These are phyloP conservation scores for Emydomyces testavorans DNA, from an alignment of 2,329 filamentous ascomycete genomes.

Conservation along the genomic window DNA sequence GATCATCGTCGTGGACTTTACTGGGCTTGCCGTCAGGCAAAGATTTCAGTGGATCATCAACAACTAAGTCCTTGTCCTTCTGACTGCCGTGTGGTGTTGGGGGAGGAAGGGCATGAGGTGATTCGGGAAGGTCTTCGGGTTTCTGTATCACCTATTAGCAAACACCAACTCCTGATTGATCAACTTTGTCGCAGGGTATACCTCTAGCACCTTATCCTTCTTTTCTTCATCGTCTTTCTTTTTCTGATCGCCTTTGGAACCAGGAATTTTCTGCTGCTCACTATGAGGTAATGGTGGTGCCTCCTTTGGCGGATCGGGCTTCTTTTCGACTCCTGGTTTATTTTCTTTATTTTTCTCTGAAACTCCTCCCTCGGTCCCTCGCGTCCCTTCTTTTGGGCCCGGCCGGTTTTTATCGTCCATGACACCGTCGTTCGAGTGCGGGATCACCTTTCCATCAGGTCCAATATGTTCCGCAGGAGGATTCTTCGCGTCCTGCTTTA, in stretches of 20 bases:
- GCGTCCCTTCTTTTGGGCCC: conserved; percentile 71
- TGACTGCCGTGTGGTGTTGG: conserved; percentile 46
- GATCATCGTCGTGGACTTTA: conserved; percentile 22
- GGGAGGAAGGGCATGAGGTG: conserved; percentile 61
- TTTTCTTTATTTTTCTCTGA: conserved; percentile 72
- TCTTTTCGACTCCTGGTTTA: conserved; percentile 56
- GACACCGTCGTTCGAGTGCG: conserved; percentile 59
- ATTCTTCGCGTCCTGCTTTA: conserved; percentile 20
- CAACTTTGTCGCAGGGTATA: conserved; percentile 27
- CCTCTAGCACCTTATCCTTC: conserved; percentile 43
- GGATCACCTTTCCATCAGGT: conserved; percentile 35
- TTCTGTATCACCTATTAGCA: conserved; percentile 45
- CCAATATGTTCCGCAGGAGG: conserved; percentile 30
- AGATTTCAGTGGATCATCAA: conserved; percentile 2
- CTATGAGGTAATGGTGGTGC: conserved; percentile 69
- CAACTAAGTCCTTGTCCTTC: conserved; percentile 34
- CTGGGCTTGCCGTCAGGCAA: conserved; percentile 26
- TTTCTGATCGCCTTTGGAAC: conserved; percentile 22
- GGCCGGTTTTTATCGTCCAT: conserved; percentile 79
- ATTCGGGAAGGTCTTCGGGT: conserved; percentile 67
- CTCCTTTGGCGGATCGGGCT: conserved; percentile 74
- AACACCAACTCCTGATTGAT: neutral
- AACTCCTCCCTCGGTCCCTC: conserved; percentile 79
- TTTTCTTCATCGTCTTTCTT: conserved; percentile 28
- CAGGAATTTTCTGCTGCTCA: conserved; percentile 57